Percentiles rank a stretch among this genome's conserved stretches.
Evolutionary conservation across 148 eudicot genomes (phyloP).

Genomic region (Persicaria tinctoria): DNA sequence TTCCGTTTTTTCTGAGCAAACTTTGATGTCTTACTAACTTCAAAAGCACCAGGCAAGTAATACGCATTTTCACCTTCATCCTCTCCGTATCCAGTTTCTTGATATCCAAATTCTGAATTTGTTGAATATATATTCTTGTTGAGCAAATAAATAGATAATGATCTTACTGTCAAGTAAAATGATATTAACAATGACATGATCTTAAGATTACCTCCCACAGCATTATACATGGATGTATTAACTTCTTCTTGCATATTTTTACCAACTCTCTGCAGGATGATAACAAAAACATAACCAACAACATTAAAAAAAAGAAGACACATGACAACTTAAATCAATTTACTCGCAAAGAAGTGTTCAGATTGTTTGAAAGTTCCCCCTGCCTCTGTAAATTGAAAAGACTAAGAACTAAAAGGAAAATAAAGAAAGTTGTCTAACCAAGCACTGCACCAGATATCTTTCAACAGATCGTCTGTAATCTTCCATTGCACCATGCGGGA

Average conservation of each 20-base stretch:
- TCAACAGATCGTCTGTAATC: conserved; percentile 65
- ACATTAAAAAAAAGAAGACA: conserved; percentile 12
- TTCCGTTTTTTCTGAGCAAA: conserved; percentile 48
- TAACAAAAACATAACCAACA: not conserved
- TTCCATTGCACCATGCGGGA: conserved; percentile 75
- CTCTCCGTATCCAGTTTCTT: conserved; percentile 60
- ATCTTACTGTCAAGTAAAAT: conserved; percentile 13
- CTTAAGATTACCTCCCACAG: conserved; percentile 50
- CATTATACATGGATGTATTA: conserved; percentile 59
- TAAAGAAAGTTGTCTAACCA: not conserved
- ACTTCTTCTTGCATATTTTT: conserved; percentile 54
- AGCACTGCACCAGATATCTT: conserved; percentile 36
- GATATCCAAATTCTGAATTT: conserved; percentile 36
- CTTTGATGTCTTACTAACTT: conserved; percentile 42
- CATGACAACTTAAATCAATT: conserved; percentile 27
- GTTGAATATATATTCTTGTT: conserved; percentile 19
- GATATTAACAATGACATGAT: not conserved
- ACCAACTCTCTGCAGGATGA: conserved; percentile 39
- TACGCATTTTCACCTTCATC: conserved; percentile 67
- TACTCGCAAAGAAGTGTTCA: not conserved
- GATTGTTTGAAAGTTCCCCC: not conserved
- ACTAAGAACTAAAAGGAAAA: not conserved
- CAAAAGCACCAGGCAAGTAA: conserved; percentile 44
- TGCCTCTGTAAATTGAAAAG: conserved; percentile 37
- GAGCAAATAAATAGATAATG: not conserved